Evolutionary conservation across 768 basidiomycete genomes (phyloP), one percentile per base, ranked within the genome.

Genomic region (Xerocomus potaroensis): DNA sequence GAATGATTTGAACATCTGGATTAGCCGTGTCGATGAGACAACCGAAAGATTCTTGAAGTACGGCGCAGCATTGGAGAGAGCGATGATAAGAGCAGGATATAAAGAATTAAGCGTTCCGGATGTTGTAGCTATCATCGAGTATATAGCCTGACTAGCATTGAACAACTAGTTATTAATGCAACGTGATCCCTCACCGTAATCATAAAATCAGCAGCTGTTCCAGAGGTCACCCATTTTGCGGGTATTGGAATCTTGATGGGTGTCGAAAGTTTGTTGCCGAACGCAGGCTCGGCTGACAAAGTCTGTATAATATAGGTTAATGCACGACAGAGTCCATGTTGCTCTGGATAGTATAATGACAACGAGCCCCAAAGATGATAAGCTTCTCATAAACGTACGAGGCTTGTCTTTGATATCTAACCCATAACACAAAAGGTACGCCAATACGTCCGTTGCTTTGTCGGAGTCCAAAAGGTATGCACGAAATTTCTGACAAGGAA

Each of bases 371-470:
- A 14, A 19, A 36, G n/a, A 45, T 11, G 26, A 37, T 9, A 16
- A 16, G 10, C 18, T 38, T 48, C 24, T 31, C 43, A 38, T 10
- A 35, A 30, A 66, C 83, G 62, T 61, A 95, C 92, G 82, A 50
- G 92, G 87, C 68, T 91, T 91, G 60, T 97, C 94, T 66, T 96
- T 96, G 60, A 92, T 83, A 50, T 94, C 91, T 22, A 96, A 72
- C 40, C 80, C 80, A 61, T 86, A 87, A 56, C 86, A 85, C 12
- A 96, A 68, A 29, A 95, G 75, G 63, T 88, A 84, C 0, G 79
- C 86, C 22, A 91, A 69, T 4, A 93, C 60, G 58, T 94, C 87
- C 64, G 80, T 81, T 2, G 80, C 80, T 62, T 79, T 84, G 29
- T 91, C 89, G 2, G 85, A 87, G 42, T 92, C 87, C 11, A 94